Evolutionary conservation across 352 stramenopile species (phyloP).

Genomic region (Phytophthora idaei): DNA sequence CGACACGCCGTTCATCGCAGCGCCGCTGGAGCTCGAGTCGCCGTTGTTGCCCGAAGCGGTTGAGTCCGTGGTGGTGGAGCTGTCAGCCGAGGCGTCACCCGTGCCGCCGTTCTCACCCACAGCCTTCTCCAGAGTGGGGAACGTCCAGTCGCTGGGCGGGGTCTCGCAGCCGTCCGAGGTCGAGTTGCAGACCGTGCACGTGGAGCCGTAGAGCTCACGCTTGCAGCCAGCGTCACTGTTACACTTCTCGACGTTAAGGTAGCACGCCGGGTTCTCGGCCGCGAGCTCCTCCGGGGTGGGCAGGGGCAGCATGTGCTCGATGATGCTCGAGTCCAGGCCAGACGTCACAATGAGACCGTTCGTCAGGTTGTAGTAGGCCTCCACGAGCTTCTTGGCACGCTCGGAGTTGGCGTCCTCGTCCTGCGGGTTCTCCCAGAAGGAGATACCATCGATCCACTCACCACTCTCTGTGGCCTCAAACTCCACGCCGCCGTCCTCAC

Average conservation of each 20-base stretch:
- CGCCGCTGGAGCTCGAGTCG: constrained; percentile 24
- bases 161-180: constrained; percentile 47
- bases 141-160: constrained; percentile 50
- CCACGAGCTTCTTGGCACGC: constrained; percentile 54
- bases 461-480: constrained; percentile 50
- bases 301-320: constrained; percentile 59
- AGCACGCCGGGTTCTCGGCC: constrained; percentile 69
- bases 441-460: constrained; percentile 59
- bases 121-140: constrained; percentile 54
- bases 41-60: constrained; percentile 24
- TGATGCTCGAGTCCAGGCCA: constrained; percentile 35
- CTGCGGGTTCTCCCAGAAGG: constrained; percentile 75
- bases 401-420: constrained; percentile 57
- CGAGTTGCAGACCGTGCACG: constrained; percentile 66
- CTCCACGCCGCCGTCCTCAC: constrained; percentile 60
- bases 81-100: constrained; percentile 41
- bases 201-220: constrained; percentile 64
- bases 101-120: constrained; percentile 56
- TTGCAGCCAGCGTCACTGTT: constrained; percentile 59
- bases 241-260: constrained; percentile 66
- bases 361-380: constrained; percentile 61
- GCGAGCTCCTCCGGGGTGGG: constrained; percentile 52
- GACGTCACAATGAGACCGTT: constrained; percentile 43
- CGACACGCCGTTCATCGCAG: constrained; percentile 32
- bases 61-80: constrained; percentile 33